phyloP scores from a whole-genome alignment of 306 rosid species.

The Styphnolobium japonicum region DNA sequence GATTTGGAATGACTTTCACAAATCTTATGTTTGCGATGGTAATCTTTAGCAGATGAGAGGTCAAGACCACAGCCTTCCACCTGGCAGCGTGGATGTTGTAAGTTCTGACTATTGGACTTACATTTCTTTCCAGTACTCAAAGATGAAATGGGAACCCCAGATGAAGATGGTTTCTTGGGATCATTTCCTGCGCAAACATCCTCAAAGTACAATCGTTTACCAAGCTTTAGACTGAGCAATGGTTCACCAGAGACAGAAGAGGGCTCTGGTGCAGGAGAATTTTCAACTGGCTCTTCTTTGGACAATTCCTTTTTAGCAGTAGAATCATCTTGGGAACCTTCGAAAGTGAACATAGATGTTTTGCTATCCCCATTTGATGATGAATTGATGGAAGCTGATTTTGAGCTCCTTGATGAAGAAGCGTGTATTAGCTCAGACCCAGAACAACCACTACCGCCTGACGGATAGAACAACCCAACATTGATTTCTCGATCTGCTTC shows the following conservation, averaged over 20 bases:
- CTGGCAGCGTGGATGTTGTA: conserved; percentile 59
- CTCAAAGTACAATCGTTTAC: conserved; percentile 80
- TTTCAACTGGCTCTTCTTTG: conserved; percentile 40
- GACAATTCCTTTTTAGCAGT: conserved; percentile 48
- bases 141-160: conserved; percentile 38
- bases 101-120: conserved; percentile 42
- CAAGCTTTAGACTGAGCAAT: conserved; percentile 84
- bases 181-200: conserved; percentile 52
- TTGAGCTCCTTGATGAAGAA: conserved; percentile 61
- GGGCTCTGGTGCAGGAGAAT: conserved; percentile 49
- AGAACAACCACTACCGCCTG: conserved; percentile 52
- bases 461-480: conserved; percentile 51
- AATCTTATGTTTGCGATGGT: conserved; percentile 88
- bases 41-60: conserved; percentile 74
- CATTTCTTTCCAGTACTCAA: conserved; percentile 43
- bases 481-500: conserved; percentile 58
- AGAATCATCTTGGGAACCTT: conserved; percentile 52
- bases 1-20: conserved; percentile 87
- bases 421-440: conserved; percentile 50
- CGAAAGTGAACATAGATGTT: conserved; percentile 52
- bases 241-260: conserved; percentile 70
- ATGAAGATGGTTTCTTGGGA: conserved; percentile 42
- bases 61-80: conserved; percentile 89
- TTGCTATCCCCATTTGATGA: conserved; percentile 70
- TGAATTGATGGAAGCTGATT: conserved; percentile 73